These are phyloP conservation scores for Daldinia decipiens DNA, from an alignment of 495 filamentous ascomycete genomes.

Conservation along the genomic window DNA sequence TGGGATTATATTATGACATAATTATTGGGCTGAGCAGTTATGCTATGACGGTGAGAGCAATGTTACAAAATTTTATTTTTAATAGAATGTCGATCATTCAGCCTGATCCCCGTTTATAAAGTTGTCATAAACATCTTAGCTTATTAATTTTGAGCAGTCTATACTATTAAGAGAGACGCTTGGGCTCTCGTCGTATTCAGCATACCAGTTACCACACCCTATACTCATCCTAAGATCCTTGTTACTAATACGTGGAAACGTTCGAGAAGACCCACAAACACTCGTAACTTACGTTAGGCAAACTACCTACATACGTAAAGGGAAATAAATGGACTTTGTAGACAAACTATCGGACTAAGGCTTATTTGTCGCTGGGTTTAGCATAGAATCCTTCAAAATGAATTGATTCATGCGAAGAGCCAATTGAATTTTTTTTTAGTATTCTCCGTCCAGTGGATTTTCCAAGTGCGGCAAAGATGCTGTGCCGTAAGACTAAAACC, in stretches of 20 bases:
- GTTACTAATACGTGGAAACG: not conserved
- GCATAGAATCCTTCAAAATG: not conserved
- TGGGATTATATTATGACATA: not conserved
- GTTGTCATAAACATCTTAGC: not conserved
- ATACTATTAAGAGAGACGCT: not conserved
- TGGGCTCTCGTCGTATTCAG: too few species aligned
- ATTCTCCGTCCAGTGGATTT: not conserved
- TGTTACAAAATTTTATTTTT: not conserved
- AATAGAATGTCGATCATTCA: not conserved
- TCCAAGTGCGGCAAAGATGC: not conserved
- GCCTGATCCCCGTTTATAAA: not conserved
- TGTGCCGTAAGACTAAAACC: not conserved
- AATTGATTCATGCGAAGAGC: not conserved
- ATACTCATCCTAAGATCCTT: too few species aligned
- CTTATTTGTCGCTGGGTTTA: not conserved
- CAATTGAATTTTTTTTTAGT: not conserved
- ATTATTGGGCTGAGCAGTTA: not conserved
- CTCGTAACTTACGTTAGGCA: too few species aligned
- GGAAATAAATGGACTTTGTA: not conserved
- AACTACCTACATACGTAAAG: not conserved
- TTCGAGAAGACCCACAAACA: not conserved
- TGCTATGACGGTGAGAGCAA: not conserved
- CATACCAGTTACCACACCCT: too few species aligned
- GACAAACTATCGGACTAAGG: not conserved
- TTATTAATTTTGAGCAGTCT: not conserved